These are phyloP conservation scores for Blastobotrys muscicola DNA, from an alignment of 805 yeast genomes.

Conservation along the genomic window DNA sequence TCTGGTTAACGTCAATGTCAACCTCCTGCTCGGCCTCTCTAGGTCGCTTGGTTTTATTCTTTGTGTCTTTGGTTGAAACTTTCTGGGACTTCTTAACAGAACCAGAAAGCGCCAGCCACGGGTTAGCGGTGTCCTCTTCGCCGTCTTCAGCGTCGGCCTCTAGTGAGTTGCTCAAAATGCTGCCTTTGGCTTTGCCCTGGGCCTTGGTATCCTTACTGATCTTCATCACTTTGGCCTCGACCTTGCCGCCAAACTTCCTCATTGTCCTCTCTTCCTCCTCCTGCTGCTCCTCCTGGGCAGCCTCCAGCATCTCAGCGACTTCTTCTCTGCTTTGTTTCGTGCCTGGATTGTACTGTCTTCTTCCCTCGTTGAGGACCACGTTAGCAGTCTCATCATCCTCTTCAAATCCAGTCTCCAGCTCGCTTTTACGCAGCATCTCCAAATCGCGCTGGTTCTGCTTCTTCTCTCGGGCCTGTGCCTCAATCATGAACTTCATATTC, in stretches of 20 bases:
- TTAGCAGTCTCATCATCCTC: constrained; percentile 55
- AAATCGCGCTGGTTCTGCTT: constrained; percentile 49
- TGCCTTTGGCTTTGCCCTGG: neutral
- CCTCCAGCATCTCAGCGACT: constrained; percentile 15
- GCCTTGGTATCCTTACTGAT: constrained; percentile 1
- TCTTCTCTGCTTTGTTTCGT: constrained; percentile 32
- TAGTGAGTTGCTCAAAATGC: no score
- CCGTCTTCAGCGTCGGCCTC: constrained; percentile 6
- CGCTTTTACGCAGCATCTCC: constrained; percentile 40
- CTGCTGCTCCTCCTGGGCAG: constrained; percentile 22
- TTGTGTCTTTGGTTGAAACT: constrained; percentile 30
- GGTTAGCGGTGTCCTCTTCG: constrained; percentile 22
- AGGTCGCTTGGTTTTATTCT: constrained; percentile 8
- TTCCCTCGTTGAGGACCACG: constrained; percentile 61
- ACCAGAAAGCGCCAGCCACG: constrained; percentile 27
- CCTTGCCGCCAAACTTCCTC: constrained; percentile 4
- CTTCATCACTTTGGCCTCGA: constrained; percentile 1
- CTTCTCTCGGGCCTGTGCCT: constrained; percentile 66
- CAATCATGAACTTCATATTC: constrained; percentile 92
- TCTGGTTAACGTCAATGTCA: constrained; percentile 31
- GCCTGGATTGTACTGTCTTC: constrained; percentile 69
- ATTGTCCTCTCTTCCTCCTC: constrained; percentile 10
- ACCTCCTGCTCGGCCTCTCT: constrained; percentile 22
- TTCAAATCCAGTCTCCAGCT: constrained; percentile 30
- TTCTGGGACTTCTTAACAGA: constrained; percentile 40